Percentiles rank a stretch among this genome's conserved stretches.
Conservation (phyloP, 345 rosid species). For the Physaria fendleri region DNA sequence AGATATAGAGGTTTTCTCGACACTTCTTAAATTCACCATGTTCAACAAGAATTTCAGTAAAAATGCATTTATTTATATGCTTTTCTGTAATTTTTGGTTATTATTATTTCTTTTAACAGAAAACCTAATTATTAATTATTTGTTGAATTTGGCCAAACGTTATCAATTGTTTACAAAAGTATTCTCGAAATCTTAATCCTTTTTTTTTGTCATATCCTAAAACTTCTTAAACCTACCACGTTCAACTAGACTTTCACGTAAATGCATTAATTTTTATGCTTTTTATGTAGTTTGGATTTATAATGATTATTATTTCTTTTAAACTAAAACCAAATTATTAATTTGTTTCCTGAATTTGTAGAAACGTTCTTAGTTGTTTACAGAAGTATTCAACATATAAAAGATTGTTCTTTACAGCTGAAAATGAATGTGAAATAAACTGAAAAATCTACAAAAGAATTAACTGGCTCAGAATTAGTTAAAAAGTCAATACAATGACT, state of each 20-base stretch:
- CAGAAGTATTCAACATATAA: background rate
- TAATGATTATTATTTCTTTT: background rate
- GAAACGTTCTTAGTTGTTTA: background rate
- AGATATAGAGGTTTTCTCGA: background rate
- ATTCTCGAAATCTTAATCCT: too few relatives aligned
- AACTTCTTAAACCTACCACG: background rate
- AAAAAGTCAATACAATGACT: background rate
- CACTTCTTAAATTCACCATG: background rate
- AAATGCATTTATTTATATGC: background rate
- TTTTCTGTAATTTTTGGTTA: background rate
- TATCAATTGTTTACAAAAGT: too few relatives aligned
- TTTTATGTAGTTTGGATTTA: background rate
- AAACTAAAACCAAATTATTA: background rate
- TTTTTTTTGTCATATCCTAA: too few relatives aligned
- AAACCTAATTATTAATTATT: background rate
- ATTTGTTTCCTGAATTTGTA: background rate
- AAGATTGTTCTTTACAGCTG: too few relatives aligned
- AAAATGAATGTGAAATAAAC: background rate
- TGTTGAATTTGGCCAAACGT: too few relatives aligned
- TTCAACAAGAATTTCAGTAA: background rate
- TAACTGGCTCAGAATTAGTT: background rate
- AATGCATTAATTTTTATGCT: background rate
- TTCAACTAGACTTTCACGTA: background rate
- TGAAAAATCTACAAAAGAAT: slow-evolving; percentile 2
- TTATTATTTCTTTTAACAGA: background rate